phyloP scores from a whole-genome alignment of 1,284 basidiomycete genomes.

The Naganishia liquefaciens region DNA sequence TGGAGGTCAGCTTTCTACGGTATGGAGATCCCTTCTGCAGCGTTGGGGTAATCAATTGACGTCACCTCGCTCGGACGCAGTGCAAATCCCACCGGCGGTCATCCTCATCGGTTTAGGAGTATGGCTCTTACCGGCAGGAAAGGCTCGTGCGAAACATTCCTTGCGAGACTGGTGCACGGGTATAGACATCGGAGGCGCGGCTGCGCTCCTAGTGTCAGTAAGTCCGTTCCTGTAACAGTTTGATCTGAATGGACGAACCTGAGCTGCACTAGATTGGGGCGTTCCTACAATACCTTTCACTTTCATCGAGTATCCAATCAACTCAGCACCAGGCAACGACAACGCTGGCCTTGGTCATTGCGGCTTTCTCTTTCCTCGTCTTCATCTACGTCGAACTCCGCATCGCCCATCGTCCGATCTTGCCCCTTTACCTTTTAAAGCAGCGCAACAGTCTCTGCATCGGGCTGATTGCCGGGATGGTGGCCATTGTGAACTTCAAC shows the following conservation, averaged over 20 bases:
- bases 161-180: slow-evolving; percentile 30
- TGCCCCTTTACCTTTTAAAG: slow-evolving; percentile 38
- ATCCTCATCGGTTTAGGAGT: slow-evolving; percentile 28
- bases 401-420: slow-evolving; percentile 37
- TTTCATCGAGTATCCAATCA: slow-evolving; percentile 13
- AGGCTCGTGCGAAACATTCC: neutral
- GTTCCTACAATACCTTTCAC: slow-evolving; percentile 37
- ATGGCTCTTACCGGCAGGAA: slow-evolving; percentile 3
- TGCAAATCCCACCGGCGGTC: slow-evolving; percentile 36
- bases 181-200: slow-evolving; percentile 40
- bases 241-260: neutral
- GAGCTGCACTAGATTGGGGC: slow-evolving; percentile 34
- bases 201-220: slow-evolving; percentile 37
- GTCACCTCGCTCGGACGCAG: slow-evolving; percentile 17
- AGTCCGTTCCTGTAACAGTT: neutral
- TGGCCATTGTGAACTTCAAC: slow-evolving; percentile 44
- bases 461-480: slow-evolving; percentile 38
- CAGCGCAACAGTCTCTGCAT: slow-evolving; percentile 38
- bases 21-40: neutral
- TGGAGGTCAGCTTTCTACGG: slow-evolving; percentile 54
- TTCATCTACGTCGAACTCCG: slow-evolving; percentile 41
- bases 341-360: slow-evolving; percentile 29
- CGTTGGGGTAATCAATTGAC: neutral
- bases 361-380: slow-evolving; percentile 32
- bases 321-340: slow-evolving; percentile 29